These are phyloP conservation scores for Candida pini DNA, from an alignment of 805 yeast genomes.

Conservation along the genomic window DNA sequence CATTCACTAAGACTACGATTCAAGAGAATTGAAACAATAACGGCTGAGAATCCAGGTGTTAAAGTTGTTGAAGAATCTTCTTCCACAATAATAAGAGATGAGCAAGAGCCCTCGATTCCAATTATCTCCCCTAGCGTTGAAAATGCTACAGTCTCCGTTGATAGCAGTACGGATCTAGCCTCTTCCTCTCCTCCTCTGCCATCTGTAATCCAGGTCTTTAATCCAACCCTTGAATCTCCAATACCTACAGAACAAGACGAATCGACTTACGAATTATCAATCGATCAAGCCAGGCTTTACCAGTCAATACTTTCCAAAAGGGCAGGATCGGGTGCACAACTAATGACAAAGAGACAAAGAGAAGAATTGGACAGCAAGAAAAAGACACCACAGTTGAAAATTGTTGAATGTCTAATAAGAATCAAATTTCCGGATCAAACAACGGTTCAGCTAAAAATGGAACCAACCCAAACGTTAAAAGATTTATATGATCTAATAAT, in stretches of 20 bases:
- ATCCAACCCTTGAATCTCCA: conserved; percentile 8
- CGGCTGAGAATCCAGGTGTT: background rate
- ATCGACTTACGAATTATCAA: conserved; percentile 39
- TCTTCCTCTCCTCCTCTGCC: background rate
- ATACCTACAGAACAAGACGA: conserved; percentile 23
- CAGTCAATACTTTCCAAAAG: conserved; percentile 41
- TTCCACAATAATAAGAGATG: background rate
- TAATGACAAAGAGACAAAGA: conserved; percentile 30
- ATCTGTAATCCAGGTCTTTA: conserved; percentile 14
- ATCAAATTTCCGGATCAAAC: conserved; percentile 55
- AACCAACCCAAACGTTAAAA: conserved; percentile 34
- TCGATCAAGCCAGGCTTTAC: conserved; percentile 49
- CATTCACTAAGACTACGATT: conserved; percentile 24
- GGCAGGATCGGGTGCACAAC: conserved; percentile 31
- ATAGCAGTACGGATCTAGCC: background rate
- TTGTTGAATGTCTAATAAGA: conserved; percentile 37
- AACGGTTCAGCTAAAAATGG: conserved; percentile 44
- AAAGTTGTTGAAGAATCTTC: background rate
- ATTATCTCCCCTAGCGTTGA: background rate
- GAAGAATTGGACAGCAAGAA: conserved; percentile 24
- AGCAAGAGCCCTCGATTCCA: background rate
- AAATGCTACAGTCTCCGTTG: background rate
- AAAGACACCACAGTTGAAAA: conserved; percentile 19
- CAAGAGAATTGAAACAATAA: conserved; percentile 4
- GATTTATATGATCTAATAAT: conserved; percentile 19